phyloP scores from a whole-genome alignment of 108 stramenopile species.

The Skeletonema potamos region DNA sequence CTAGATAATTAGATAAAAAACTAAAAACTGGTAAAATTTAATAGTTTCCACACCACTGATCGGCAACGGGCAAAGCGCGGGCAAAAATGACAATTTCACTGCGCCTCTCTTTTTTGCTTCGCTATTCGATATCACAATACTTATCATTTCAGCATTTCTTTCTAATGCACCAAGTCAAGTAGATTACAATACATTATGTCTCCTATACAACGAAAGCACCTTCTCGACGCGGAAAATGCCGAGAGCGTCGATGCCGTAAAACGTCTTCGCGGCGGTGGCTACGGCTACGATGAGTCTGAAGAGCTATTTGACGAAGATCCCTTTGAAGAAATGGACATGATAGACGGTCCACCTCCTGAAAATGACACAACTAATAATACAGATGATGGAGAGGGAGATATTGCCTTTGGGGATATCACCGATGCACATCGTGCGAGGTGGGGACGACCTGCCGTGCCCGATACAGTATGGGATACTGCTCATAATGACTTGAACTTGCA shows the following conservation, averaged over 20 bases:
- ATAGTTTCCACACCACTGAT: too few species aligned
- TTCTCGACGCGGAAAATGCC: neutral
- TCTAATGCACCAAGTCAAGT: too few species aligned
- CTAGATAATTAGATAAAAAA: too few species aligned
- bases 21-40: too few species aligned
- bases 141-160: too few species aligned
- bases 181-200: too few species aligned
- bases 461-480: constrained; percentile 22
- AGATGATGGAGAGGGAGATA: constrained; percentile 12
- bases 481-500: constrained; percentile 74
- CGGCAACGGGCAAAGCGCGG: too few species aligned
- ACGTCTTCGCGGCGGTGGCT: constrained; percentile 7
- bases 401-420: constrained; percentile 32
- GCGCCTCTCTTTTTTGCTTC: too few species aligned
- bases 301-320: constrained; percentile 15
- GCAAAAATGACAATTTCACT: too few species aligned
- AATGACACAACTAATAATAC: constrained; percentile 9
- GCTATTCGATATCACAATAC: too few species aligned
- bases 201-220: neutral
- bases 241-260: neutral
- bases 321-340: constrained; percentile 5
- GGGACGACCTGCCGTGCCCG: constrained; percentile 52
- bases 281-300: constrained; percentile 7
- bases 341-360: neutral
- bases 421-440: constrained; percentile 38